Evolutionary conservation across 2,329 filamentous ascomycete genomes (phyloP), one percentile per base, ranked within the genome.

Genomic region (Fusarium piperis): DNA sequence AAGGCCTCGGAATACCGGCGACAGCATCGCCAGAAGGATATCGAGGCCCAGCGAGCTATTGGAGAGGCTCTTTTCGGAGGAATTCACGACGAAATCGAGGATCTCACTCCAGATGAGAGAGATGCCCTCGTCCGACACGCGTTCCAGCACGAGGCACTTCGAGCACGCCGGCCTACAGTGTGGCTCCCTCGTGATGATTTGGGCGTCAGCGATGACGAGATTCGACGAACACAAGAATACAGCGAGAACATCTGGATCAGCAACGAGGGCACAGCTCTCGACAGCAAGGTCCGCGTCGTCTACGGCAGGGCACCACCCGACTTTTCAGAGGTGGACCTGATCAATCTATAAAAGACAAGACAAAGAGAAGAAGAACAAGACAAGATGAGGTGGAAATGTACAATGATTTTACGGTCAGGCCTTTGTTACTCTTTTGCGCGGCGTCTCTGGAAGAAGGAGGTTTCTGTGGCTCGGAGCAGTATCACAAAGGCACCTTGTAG

Each of bases 131-230:
- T 96, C 13, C 92, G 92, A 61, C 92, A 94, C 76, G 94, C 95
- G 1, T 99, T 99, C 81, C 92, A 95, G 82, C 96, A 99, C 78
- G 91, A 91, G 35, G 96, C 96, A 1, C 86, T 98, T 38, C 90
- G 96, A 10, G 93, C 95, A 2, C 89, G 93, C 59, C 88, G 94
- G 59, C 96, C 96, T 0, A 94, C 93, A 0, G 91, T 99, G 28
- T 99, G 96, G 96, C 93, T 99, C 48, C 96, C 96, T 0, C 90
- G 92, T 12, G 96, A 99, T 78, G 93, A 96, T 73, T 82, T 98
- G 6, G 96, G 96, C 6, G 89, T 99, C 64, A 94, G 93, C 72
- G 94, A 97, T 75, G 95, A 98, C 74, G 96, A 99, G 83, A 92
- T 98, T 48, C 87, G 87, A 77, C 87, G 93, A 36, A 97, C 94